These are phyloP conservation scores for Ceratocystis diversiconidia DNA, from an alignment of 2,329 filamentous ascomycete genomes.

Conservation along the genomic window DNA sequence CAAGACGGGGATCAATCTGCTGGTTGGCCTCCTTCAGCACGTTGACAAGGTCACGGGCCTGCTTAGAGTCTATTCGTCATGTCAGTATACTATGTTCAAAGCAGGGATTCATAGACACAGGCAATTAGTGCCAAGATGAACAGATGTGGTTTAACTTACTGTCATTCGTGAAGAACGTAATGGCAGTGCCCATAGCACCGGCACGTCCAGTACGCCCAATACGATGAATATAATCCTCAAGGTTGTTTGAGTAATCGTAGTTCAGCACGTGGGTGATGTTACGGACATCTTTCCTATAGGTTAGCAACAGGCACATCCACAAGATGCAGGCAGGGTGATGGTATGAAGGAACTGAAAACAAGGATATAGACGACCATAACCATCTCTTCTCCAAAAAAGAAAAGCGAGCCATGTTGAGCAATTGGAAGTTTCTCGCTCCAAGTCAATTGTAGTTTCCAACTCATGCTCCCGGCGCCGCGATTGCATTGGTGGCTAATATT, in stretches of 20 bases:
- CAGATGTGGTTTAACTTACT: slow-evolving; percentile 50
- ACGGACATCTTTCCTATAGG: slow-evolving; percentile 72
- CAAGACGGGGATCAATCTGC: slow-evolving; percentile 87
- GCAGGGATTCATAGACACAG: neutral
- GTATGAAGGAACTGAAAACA: slow-evolving; percentile 42
- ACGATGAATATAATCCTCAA: slow-evolving; percentile 96
- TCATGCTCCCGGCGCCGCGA: slow-evolving; percentile 10
- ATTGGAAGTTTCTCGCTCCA: neutral
- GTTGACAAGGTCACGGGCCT: slow-evolving; percentile 88
- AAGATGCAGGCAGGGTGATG: slow-evolving; percentile 53
- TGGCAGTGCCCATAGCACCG: slow-evolving; percentile 86
- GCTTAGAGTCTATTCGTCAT: slow-evolving; percentile 56
- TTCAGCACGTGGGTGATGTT: slow-evolving; percentile 99
- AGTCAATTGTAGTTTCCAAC: neutral
- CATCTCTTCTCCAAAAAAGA: neutral
- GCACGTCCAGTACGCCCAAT: slow-evolving; percentile 93
- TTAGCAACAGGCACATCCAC: slow-evolving; percentile 27
- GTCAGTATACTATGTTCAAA: slow-evolving; percentile 24
- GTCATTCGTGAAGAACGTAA: slow-evolving; percentile 98
- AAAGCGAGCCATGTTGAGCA: neutral
- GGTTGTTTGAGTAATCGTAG: slow-evolving; percentile 99
- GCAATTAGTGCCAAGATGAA: neutral
- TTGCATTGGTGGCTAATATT: slow-evolving; percentile 11
- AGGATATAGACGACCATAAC: slow-evolving; percentile 5
- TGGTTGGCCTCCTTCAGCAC: slow-evolving; percentile 96